A percentile compares a stretch with the other conserved stretches of the same genome.
These are phyloP conservation scores for Platanus orientalis DNA, from an alignment of 164 flowering plant genomes.

Conservation along the genomic window DNA sequence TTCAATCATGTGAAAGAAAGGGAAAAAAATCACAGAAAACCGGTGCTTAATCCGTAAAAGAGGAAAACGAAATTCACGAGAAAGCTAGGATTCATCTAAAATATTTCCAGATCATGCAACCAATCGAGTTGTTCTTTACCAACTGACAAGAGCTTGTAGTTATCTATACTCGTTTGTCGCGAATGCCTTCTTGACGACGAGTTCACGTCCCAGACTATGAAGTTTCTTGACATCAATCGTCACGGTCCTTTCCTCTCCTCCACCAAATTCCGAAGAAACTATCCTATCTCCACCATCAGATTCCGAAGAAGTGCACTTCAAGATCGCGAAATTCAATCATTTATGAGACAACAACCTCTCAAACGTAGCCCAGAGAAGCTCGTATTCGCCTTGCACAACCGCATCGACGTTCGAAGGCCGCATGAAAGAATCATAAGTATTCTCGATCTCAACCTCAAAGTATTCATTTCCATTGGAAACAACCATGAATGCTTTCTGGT, in stretches of 20 bases:
- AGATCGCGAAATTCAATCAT: slow-evolving; percentile 48
- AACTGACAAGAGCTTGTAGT: slow-evolving; percentile 53
- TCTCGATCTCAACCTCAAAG: slow-evolving; percentile 42
- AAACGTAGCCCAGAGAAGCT: slow-evolving; percentile 69
- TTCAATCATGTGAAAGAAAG: neutral
- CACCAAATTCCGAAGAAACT: slow-evolving; percentile 22
- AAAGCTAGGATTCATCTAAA: neutral
- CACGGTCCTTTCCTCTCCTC: slow-evolving; percentile 16
- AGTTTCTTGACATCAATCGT: slow-evolving; percentile 70
- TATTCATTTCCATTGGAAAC: slow-evolving; percentile 75
- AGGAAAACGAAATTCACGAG: neutral
- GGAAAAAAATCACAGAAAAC: neutral
- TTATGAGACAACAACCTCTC: slow-evolving; percentile 58
- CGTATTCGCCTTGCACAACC: slow-evolving; percentile 61
- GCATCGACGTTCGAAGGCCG: slow-evolving; percentile 62
- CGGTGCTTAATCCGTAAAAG: neutral
- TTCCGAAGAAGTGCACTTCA: slow-evolving; percentile 35
- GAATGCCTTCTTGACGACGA: slow-evolving; percentile 61
- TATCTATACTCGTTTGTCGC: slow-evolving; percentile 80
- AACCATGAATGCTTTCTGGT: slow-evolving; percentile 16
- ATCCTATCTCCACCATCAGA: slow-evolving; percentile 12
- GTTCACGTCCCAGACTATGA: slow-evolving; percentile 46
- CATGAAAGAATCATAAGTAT: slow-evolving; percentile 20
- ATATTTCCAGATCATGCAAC: slow-evolving; percentile 19
- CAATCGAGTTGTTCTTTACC: slow-evolving; percentile 69